These are phyloP conservation scores for Alectoria sarmentosa DNA, from an alignment of 495 filamentous ascomycete genomes.

Conservation along the genomic window DNA sequence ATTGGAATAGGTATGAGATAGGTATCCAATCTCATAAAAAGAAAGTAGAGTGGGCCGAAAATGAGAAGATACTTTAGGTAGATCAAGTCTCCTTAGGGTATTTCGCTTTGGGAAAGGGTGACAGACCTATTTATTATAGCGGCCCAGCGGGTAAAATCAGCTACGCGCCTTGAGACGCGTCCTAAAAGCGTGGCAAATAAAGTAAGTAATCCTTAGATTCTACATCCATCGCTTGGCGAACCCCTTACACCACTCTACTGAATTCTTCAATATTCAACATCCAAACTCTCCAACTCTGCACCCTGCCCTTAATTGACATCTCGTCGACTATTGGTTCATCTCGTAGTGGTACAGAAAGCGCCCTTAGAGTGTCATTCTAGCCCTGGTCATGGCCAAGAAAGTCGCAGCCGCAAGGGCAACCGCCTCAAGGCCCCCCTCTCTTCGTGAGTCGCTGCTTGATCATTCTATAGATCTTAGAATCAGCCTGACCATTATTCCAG, in stretches of 20 bases:
- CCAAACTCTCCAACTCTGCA: not conserved
- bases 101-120: no score
- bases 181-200: not conserved
- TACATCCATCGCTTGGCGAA: no score
- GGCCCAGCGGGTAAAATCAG: no score
- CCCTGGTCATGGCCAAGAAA: conserved; percentile 1
- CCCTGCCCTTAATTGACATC: not conserved
- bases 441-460: conserved; percentile 6
- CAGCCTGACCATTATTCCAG: not conserved
- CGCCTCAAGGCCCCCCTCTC: not conserved
- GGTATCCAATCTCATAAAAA: no score
- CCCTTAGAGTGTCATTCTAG: not conserved
- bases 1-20: no score
- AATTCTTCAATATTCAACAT: not conserved
- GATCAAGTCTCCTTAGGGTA: no score
- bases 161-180: conserved; percentile 1
- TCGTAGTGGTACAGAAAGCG: not conserved
- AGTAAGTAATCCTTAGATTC: no score
- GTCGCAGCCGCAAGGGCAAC: conserved; percentile 7
- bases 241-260: not conserved
- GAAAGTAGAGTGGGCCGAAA: no score
- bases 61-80: no score
- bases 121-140: no score
- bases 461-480: not conserved
- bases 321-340: not conserved